Conservation (phyloP, 257 asterid genomes). For the Scutellaria galericulata region DNA sequence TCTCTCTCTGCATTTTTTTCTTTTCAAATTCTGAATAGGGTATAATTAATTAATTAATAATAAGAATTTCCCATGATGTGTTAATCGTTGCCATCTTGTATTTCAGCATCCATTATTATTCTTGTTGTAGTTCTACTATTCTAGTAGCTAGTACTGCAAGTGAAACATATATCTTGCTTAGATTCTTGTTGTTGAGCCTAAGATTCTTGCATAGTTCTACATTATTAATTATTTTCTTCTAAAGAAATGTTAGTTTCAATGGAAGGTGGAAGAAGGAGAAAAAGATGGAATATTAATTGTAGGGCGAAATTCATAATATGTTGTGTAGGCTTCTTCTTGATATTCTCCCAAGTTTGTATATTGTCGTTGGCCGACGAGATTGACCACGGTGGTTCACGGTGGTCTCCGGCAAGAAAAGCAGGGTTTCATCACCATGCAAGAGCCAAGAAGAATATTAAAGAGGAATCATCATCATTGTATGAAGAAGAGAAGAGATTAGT, state of each 20-base stretch:
- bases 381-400: constrained; percentile 27
- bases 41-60: too few species aligned
- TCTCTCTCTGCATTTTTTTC: constrained; percentile 10
- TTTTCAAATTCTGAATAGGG: too few species aligned
- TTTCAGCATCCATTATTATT: constrained; percentile 7
- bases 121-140: neutral
- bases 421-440: constrained; percentile 38
- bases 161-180: too few species aligned
- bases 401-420: constrained; percentile 51
- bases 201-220: too few species aligned
- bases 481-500: constrained; percentile 58
- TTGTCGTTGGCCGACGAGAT: constrained; percentile 32
- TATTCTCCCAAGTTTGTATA: constrained; percentile 41
- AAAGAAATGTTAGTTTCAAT: neutral
- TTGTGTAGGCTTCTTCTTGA: constrained; percentile 37
- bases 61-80: neutral
- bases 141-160: too few species aligned
- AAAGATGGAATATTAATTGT: neutral
- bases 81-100: neutral
- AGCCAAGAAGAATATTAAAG: neutral
- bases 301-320: constrained; percentile 30
- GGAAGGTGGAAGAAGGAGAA: constrained; percentile 32
- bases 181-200: too few species aligned
- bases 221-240: too few species aligned
- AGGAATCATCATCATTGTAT: constrained; percentile 10